These are phyloP conservation scores for Annona squamosa DNA, from an alignment of 164 flowering plant species.

Conservation along the genomic window DNA sequence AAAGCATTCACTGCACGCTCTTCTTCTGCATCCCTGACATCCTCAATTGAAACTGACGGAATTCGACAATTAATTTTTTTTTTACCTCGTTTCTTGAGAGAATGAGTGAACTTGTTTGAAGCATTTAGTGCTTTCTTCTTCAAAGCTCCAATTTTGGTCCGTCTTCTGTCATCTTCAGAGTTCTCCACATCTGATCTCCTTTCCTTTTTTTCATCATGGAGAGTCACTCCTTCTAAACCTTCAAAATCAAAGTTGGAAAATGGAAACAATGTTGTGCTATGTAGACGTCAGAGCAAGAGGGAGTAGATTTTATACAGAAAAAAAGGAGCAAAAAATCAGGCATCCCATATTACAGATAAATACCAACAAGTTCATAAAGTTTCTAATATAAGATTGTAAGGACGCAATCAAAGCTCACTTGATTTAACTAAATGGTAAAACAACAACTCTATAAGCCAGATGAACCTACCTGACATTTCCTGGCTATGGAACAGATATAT, in stretches of 20 bases:
- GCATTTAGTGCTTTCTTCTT: conserved; percentile 82
- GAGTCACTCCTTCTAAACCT: conserved; percentile 41
- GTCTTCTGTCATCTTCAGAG: conserved; percentile 74
- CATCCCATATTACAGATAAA: not conserved
- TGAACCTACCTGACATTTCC: conserved; percentile 7
- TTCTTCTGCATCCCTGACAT: conserved; percentile 70
- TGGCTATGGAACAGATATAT: not conserved
- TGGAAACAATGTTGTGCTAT: not conserved
- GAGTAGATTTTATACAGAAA: not conserved
- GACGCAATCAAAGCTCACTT: not conserved
- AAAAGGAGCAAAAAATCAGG: not conserved
- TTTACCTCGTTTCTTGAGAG: conserved; percentile 82
- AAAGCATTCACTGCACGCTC: conserved; percentile 66
- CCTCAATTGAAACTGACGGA: conserved; percentile 73
- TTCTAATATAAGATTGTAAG: not conserved
- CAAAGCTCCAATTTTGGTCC: conserved; percentile 61
- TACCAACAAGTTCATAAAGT: not conserved
- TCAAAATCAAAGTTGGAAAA: not conserved
- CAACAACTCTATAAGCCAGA: not conserved
- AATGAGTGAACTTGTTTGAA: conserved; percentile 81
- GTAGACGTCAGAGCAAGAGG: not conserved
- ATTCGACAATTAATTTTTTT: conserved; percentile 64
- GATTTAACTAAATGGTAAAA: not conserved
- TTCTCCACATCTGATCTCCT: conserved; percentile 65
- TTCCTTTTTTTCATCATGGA: conserved; percentile 56